Percentiles rank a stretch among this genome's conserved stretches.
Conservation (phyloP, 352 stramenopile genomes). For the Phytopythium delawarense region DNA sequence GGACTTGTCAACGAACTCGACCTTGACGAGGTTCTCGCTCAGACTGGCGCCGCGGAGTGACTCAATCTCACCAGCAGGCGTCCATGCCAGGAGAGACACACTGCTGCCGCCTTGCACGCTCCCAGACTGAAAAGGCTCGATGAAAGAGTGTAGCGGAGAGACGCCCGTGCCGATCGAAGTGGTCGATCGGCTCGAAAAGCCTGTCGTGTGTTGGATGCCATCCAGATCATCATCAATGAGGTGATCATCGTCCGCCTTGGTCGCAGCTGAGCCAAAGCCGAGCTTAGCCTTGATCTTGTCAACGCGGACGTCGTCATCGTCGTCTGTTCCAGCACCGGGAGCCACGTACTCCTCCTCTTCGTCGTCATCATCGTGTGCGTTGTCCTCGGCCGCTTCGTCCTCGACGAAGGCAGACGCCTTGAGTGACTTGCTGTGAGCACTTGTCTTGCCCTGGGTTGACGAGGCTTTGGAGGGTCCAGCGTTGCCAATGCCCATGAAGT, state of each 20-base stretch:
- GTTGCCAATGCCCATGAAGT: constrained; percentile 22
- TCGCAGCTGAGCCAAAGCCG: constrained; percentile 50
- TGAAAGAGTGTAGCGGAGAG: constrained; percentile 29
- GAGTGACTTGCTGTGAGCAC: constrained; percentile 10
- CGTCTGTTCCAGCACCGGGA: constrained; percentile 13
- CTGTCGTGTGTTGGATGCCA: not conserved
- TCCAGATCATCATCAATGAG: constrained; percentile 21
- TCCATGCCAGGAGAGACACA: constrained; percentile 67
- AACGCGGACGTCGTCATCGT: constrained; percentile 63
- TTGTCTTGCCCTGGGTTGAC: not conserved
- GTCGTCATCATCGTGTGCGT: constrained; percentile 18
- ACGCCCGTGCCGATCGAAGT: not conserved
- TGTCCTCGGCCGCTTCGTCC: constrained; percentile 39
- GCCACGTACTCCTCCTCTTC: constrained; percentile 28
- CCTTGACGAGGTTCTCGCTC: constrained; percentile 74
- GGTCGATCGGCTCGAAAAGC: not conserved
- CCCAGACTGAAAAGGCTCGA: constrained; percentile 66
- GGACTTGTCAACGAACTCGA: constrained; percentile 79
- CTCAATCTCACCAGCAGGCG: constrained; percentile 75
- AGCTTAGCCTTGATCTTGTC: constrained; percentile 83
- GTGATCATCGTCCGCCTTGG: constrained; percentile 14
- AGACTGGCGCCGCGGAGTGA: constrained; percentile 58
- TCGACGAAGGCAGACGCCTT: constrained; percentile 40
- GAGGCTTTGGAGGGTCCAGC: not conserved
- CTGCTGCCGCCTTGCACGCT: constrained; percentile 32